These are phyloP conservation scores for Salicornia ramosissima DNA, from an alignment of 148 eudicot species.

Conservation along the genomic window DNA sequence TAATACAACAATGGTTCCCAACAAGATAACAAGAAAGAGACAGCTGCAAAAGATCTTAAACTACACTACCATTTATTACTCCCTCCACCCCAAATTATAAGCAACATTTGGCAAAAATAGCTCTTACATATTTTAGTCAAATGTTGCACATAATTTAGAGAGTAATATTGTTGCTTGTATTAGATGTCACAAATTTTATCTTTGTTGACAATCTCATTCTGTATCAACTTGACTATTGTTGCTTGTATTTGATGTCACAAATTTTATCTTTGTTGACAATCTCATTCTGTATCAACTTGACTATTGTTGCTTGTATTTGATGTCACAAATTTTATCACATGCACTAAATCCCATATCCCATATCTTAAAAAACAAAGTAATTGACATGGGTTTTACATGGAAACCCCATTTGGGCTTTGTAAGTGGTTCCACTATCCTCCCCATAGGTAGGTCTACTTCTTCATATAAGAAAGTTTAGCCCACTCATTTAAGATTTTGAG, in stretches of 20 bases:
- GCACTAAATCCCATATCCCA: too few relatives aligned
- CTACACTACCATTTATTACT: too few relatives aligned
- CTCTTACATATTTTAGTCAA: too few relatives aligned
- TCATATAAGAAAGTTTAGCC: not conserved
- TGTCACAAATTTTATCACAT: too few relatives aligned
- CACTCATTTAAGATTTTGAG: not conserved
- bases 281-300: not conserved
- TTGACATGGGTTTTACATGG: not conserved
- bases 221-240: not conserved
- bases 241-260: too few relatives aligned
- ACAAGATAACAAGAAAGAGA: too few relatives aligned
- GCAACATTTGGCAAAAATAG: too few relatives aligned
- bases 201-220: not conserved
- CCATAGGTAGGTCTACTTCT: not conserved
- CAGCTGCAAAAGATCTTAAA: too few relatives aligned
- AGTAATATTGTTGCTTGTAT: not conserved
- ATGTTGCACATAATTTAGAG: not conserved
- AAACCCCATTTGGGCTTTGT: not conserved
- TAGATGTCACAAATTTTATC: not conserved
- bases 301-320: too few relatives aligned
- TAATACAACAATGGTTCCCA: not conserved
- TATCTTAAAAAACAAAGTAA: too few relatives aligned
- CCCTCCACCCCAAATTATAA: too few relatives aligned
- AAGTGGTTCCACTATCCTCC: not conserved
- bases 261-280: not conserved